These are phyloP conservation scores for Zymoseptoria crescenta DNA, from an alignment of 2,329 filamentous ascomycete genomes.

Conservation along the genomic window DNA sequence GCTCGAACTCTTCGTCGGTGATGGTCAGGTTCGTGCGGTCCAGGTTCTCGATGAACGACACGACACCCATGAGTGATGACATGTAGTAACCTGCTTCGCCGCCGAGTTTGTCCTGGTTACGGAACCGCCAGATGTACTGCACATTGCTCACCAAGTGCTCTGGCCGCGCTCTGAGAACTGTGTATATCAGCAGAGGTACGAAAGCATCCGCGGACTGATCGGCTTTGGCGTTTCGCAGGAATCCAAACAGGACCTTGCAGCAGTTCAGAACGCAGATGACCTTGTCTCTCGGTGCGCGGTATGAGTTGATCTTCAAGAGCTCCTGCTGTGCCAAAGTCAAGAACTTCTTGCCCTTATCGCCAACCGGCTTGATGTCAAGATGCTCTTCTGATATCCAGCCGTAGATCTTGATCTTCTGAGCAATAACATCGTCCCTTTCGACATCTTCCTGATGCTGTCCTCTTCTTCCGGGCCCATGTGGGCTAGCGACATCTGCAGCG, in stretches of 20 bases:
- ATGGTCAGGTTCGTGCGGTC: slow-evolving; percentile 91
- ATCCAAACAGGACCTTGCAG: slow-evolving; percentile 97
- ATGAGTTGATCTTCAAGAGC: slow-evolving; percentile 90
- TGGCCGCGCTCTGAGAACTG: slow-evolving; percentile 87
- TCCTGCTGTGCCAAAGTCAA: slow-evolving; percentile 87
- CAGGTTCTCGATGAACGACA: slow-evolving; percentile 94
- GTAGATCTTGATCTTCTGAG: slow-evolving; percentile 96
- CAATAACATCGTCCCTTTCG: slow-evolving; percentile 88
- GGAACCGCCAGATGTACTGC: slow-evolving; percentile 93
- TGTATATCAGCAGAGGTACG: slow-evolving; percentile 89
- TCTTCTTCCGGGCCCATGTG: slow-evolving; percentile 68
- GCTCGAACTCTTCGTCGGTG: slow-evolving; percentile 88
- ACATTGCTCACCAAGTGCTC: slow-evolving; percentile 96
- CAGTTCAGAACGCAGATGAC: slow-evolving; percentile 97
- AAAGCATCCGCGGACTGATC: slow-evolving; percentile 96
- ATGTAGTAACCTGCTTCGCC: slow-evolving; percentile 99
- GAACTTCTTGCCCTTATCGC: slow-evolving; percentile 81
- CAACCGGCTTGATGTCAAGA: slow-evolving; percentile 79
- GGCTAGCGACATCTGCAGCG: slow-evolving; percentile 28
- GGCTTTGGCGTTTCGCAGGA: slow-evolving; percentile 82
- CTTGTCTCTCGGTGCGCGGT: slow-evolving; percentile 94
- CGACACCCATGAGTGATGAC: slow-evolving; percentile 87
- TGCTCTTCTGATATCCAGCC: slow-evolving; percentile 90
- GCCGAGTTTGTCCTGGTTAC: slow-evolving; percentile 92
- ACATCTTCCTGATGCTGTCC: slow-evolving; percentile 98